Evolutionary conservation across 352 stramenopile genomes (phyloP).

Genomic region (Phytophthora sp.): DNA sequence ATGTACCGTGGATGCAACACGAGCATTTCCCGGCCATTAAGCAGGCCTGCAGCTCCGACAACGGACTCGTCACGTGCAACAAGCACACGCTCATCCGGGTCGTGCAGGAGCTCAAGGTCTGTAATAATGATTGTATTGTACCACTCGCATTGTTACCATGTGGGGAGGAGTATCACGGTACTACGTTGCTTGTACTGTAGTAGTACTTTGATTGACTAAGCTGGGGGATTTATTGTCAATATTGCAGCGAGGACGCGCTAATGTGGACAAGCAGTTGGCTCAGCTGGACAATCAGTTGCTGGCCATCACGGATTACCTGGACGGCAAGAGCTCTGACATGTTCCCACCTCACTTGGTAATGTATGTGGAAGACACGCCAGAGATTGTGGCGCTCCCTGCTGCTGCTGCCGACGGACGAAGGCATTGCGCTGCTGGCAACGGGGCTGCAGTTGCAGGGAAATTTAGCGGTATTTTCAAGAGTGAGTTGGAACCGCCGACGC

Average conservation of each 20-base stretch:
- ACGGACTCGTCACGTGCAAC: constrained; percentile 54
- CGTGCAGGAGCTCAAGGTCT: constrained; percentile 73
- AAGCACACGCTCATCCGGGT: constrained; percentile 61
- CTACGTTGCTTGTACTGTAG: background rate
- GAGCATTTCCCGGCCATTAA: constrained; percentile 71
- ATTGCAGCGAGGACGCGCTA: constrained; percentile 50
- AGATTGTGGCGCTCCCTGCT: background rate
- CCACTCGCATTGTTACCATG: background rate
- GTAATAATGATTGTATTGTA: background rate
- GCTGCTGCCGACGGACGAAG: constrained; percentile 27
- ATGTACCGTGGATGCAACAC: constrained; percentile 69
- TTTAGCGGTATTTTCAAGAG: constrained; percentile 25
- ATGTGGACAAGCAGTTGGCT: constrained; percentile 65
- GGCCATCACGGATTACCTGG: constrained; percentile 63
- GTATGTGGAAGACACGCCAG: constrained; percentile 26
- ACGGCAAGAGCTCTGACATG: constrained; percentile 48
- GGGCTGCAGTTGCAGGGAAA: constrained; percentile 25
- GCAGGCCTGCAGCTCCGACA: constrained; percentile 49
- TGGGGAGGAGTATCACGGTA: background rate
- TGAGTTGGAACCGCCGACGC: constrained; percentile 38
- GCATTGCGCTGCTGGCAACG: constrained; percentile 21
- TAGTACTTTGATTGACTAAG: constrained; percentile 1
- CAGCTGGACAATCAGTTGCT: constrained; percentile 69
- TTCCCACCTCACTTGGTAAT: constrained; percentile 49
- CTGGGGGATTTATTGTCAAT: constrained; percentile 6